These are phyloP conservation scores for Candida methanosorbosa DNA, from an alignment of 805 yeast genomes.

Conservation along the genomic window DNA sequence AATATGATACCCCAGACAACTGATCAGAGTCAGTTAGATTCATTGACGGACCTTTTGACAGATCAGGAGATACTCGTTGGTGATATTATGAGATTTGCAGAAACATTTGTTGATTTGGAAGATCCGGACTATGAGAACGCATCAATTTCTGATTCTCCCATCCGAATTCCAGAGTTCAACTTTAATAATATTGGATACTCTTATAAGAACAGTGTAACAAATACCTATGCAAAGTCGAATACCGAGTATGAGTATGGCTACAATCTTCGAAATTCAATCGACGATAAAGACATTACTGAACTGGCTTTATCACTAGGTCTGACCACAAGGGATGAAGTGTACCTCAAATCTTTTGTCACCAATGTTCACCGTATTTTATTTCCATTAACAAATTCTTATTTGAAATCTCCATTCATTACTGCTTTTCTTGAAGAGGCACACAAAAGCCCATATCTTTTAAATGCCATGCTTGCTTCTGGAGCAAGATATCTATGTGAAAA, in stretches of 20 bases:
- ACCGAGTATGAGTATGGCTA: conserved; percentile 13
- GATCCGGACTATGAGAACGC: no score
- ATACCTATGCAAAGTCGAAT: not conserved
- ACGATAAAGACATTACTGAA: conserved; percentile 8
- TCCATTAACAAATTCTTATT: conserved; percentile 19
- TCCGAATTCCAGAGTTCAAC: not conserved
- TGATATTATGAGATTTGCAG: conserved; percentile 7
- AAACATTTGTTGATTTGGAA: not conserved
- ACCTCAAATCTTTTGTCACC: conserved; percentile 19
- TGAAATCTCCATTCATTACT: conserved; percentile 18
- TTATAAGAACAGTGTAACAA: not conserved
- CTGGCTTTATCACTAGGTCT: conserved; percentile 12
- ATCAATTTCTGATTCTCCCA: no score
- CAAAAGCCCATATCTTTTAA: conserved; percentile 49
- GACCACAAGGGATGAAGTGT: conserved; percentile 9
- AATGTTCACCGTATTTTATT: conserved; percentile 19
- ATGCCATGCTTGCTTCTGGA: conserved; percentile 65
- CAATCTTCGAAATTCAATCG: conserved; percentile 11
- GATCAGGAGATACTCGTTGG: conserved; percentile 17
- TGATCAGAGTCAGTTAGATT: conserved; percentile 1
- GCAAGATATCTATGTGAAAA: conserved; percentile 36
- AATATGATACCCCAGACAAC: no score
- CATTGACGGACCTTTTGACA: conserved; percentile 3
- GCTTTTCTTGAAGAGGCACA: conserved; percentile 16
- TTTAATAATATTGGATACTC: not conserved